Evolutionary conservation across 176 grass and related monocot species (phyloP), one percentile per base, ranked within the genome.

Genomic region (Tillandsia fasciculata): DNA sequence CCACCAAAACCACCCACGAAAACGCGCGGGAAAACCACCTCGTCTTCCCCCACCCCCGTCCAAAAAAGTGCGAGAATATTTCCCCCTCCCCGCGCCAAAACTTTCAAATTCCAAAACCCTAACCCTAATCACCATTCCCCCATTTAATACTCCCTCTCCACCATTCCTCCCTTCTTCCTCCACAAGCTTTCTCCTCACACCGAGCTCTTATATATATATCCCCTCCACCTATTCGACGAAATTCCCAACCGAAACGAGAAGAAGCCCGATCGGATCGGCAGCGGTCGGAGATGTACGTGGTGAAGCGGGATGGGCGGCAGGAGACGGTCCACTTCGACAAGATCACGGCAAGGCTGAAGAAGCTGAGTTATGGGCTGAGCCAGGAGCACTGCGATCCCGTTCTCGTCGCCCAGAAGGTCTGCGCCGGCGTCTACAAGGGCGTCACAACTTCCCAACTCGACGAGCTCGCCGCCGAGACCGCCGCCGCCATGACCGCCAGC

Each of bases 331-430:
- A 90, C 86, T 97, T 97, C 74, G 93, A 92, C 84, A 97, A 97
- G 84, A 92, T 97, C 79, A 97, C 93, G 18, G 89, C 93, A 49
- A 77, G 93, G 15, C 84, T 97, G 49, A 97, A 97, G 89, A 97
- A 97, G 81, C 84, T 97, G 51, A 90, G 86, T 61, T 97, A 97
- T 52, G 89, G 89, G n/a, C 86, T 97, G 65, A 97, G 84, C 79
- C 93, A 97, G 89, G 93, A 97, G 50, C 93, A 97, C 82, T 97
- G 89, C 76, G 93, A 97, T 65, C 86, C 89, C 0, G 89, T 97
- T 9, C 84, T 92, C 1, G 93, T 97, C 56, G 81, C 93, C 48
- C 93, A 97, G 82, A 97, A 97, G 79, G 89, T 97, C 6, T 97
- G 93, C 15, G 89, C 69, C 0, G 93, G 93, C 7, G 89, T 97